Percentiles rank a stretch among this genome's conserved stretches.
Conservation (phyloP, 2,329 filamentous ascomycete species). For the Ophiosphaerella herpotricha region DNA sequence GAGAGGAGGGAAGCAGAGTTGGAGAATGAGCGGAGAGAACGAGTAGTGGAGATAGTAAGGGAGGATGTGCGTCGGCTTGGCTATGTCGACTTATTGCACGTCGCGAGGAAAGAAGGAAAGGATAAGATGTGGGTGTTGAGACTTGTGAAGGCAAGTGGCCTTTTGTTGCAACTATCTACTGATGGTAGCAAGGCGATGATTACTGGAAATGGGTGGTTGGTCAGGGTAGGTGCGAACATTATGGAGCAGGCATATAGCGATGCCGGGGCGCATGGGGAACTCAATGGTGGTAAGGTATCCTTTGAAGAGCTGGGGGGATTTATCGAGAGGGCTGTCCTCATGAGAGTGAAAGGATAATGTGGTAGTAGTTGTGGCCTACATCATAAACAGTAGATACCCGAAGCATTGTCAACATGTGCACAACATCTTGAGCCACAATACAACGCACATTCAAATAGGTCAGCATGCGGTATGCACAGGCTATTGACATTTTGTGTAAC, state of each 20-base stretch:
- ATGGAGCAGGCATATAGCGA: conserved; percentile 48
- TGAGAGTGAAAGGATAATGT: conserved; percentile 18
- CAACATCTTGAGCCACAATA: too few relatives aligned
- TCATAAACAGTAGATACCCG: background rate
- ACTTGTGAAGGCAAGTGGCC: conserved; percentile 48
- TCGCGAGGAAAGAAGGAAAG: conserved; percentile 49
- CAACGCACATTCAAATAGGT: too few relatives aligned
- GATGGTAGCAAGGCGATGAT: conserved; percentile 44
- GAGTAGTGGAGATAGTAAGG: conserved; percentile 39
- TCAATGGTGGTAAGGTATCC: conserved; percentile 37
- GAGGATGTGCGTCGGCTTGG: conserved; percentile 24
- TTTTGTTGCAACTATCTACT: conserved; percentile 38
- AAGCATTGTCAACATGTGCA: too few relatives aligned
- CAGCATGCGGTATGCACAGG: background rate
- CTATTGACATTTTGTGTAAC: background rate
- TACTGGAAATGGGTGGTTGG: conserved; percentile 51
- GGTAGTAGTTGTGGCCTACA: background rate
- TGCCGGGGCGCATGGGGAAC: conserved; percentile 32
- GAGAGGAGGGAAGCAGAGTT: conserved; percentile 45
- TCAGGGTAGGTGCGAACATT: conserved; percentile 45
- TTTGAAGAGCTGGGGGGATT: conserved; percentile 46
- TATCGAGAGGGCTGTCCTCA: conserved; percentile 43
- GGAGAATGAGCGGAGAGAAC: conserved; percentile 34
- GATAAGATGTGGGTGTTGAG: conserved; percentile 51
- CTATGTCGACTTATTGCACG: conserved; percentile 44